A percentile compares a stretch with the other conserved stretches of the same genome.
Evolutionary conservation across 2,329 filamentous ascomycete genomes (phyloP).

Genomic region (Fusarium sublunatum): DNA sequence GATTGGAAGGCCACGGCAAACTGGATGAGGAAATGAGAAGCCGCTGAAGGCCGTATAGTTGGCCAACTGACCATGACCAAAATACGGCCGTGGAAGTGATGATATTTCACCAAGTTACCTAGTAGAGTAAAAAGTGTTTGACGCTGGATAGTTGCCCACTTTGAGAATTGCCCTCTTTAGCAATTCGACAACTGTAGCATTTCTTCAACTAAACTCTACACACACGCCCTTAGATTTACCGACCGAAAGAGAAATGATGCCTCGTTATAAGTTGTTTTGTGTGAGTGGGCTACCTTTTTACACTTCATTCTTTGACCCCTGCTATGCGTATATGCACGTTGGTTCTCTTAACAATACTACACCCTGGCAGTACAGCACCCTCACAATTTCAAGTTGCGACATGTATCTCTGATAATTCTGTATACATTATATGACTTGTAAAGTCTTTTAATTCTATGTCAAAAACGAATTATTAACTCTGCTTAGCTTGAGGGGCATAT

Average conservation of each 20-base stretch:
- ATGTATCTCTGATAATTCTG: not conserved
- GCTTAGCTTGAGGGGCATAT: not conserved
- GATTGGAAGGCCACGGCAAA: not conserved
- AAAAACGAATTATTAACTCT: constrained; percentile 1
- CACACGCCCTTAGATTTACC: not conserved
- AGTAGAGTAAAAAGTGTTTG: too few species aligned
- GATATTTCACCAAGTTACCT: too few species aligned
- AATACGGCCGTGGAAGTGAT: too few species aligned
- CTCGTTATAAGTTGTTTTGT: not conserved
- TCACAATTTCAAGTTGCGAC: not conserved
- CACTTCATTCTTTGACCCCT: constrained; percentile 1
- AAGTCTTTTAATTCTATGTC: fast-evolving
- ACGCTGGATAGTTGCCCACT: too few species aligned
- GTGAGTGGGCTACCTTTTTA: constrained; percentile 6
- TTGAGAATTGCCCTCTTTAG: too few species aligned
- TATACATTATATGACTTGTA: not conserved
- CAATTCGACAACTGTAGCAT: too few species aligned
- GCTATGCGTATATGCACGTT: constrained; percentile 14
- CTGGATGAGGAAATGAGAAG: not conserved
- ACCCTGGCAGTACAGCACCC: not conserved
- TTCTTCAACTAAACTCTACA: too few species aligned
- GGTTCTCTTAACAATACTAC: constrained; percentile 1
- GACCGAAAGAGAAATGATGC: not conserved
- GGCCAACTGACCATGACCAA: too few species aligned
- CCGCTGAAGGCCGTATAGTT: not conserved